Percentiles rank a stretch among this genome's conserved stretches.
phyloP scores from a whole-genome alignment of 352 stramenopile genomes.

The Phytophthora multivora region DNA sequence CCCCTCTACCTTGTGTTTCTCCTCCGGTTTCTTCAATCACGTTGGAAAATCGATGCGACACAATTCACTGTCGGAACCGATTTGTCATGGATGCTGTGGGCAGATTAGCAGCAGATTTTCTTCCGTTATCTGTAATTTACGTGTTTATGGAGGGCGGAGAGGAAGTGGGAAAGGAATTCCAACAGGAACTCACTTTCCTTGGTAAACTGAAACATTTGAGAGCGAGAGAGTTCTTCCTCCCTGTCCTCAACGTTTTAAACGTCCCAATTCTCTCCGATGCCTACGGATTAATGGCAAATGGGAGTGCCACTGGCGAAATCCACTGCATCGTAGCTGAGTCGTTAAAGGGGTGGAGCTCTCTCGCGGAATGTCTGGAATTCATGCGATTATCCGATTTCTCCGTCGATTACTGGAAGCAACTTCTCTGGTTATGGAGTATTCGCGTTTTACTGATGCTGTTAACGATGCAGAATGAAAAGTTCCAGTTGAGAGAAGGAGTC shows the following conservation, averaged over 20 bases:
- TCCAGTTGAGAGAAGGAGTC: conserved; percentile 16
- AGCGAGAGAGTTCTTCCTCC: conserved; percentile 31
- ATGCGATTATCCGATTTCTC: conserved; percentile 15
- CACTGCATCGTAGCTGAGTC: conserved; percentile 38
- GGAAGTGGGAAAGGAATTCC: conserved; percentile 2
- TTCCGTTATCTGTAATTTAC: conserved; percentile 22
- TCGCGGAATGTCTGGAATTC: conserved; percentile 29
- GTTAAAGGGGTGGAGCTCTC: conserved; percentile 30
- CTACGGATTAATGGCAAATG: not conserved
- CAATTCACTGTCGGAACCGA: conserved; percentile 6
- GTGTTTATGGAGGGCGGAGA: conserved; percentile 10
- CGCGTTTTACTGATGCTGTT: conserved; percentile 39
- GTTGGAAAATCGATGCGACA: conserved; percentile 13
- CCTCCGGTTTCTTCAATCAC: conserved; percentile 11
- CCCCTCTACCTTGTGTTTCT: conserved; percentile 1
- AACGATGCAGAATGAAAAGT: conserved; percentile 35
- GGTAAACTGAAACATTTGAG: conserved; percentile 26
- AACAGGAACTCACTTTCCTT: conserved; percentile 33
- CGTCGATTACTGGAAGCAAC: conserved; percentile 24
- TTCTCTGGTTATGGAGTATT: conserved; percentile 40
- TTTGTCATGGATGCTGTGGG: conserved; percentile 28
- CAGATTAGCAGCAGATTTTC: conserved; percentile 1
- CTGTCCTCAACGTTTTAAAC: conserved; percentile 8
- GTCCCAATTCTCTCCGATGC: conserved; percentile 24
- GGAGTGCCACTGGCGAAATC: conserved; percentile 1